These are phyloP conservation scores for Epichloe coenophiala DNA, from an alignment of 2,329 filamentous ascomycete species.

Conservation along the genomic window DNA sequence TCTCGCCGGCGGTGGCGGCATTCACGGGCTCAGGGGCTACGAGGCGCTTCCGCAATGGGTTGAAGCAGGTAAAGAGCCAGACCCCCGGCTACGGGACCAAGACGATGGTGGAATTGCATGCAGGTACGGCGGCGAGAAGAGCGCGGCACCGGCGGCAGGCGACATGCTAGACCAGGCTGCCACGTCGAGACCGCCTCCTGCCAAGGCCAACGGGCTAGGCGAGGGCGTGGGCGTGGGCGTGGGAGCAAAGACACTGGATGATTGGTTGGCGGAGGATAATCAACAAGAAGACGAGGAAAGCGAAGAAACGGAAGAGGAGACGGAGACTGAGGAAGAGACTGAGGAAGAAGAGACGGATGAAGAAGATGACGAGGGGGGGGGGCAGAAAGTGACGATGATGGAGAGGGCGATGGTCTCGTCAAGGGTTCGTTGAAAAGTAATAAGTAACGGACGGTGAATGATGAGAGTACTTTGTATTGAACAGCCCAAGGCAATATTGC, in stretches of 20 bases:
- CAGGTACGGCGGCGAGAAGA: constrained; percentile 17
- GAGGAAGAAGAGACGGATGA: constrained; percentile 40
- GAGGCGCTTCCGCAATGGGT: constrained; percentile 77
- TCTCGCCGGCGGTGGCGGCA: constrained; percentile 59
- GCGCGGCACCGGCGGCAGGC: constrained; percentile 40
- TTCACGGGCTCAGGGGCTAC: constrained; percentile 67
- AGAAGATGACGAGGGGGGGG: constrained; percentile 29
- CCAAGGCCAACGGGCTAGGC: constrained; percentile 35
- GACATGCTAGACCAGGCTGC: constrained; percentile 48
- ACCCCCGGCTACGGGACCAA: constrained; percentile 57
- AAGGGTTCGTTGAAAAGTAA: constrained; percentile 11
- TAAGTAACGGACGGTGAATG: not conserved
- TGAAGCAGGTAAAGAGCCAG: constrained; percentile 62
- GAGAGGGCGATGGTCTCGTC: constrained; percentile 31
- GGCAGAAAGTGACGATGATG: constrained; percentile 25
- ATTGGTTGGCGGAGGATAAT: constrained; percentile 73
- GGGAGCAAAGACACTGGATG: constrained; percentile 70
- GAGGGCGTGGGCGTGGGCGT: constrained; percentile 35
- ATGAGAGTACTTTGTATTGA: no score
- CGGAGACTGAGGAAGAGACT: constrained; percentile 35
- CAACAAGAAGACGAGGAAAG: constrained; percentile 40
- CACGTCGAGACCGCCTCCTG: constrained; percentile 21
- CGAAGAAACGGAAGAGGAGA: constrained; percentile 38
- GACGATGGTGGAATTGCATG: constrained; percentile 21
- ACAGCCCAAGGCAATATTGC: no score